phyloP scores from a whole-genome alignment of 345 rosid species.

The Pistacia atlantica region DNA sequence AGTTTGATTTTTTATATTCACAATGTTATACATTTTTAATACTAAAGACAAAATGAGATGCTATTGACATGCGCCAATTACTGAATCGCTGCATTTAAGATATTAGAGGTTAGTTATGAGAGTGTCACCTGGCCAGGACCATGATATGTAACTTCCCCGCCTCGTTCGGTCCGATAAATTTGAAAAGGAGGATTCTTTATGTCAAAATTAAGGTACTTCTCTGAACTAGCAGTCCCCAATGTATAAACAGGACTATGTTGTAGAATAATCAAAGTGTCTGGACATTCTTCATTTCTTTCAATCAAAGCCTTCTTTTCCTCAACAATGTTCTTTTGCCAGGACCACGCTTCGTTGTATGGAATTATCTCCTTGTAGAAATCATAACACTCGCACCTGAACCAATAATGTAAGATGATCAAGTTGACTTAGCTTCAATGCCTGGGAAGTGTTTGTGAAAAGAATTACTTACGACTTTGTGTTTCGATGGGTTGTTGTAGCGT shows the following conservation, averaged over 20 bases:
- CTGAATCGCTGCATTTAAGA: not conserved
- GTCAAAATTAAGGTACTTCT: constrained; percentile 61
- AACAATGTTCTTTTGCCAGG: constrained; percentile 68
- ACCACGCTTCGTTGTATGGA: constrained; percentile 75
- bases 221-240: constrained; percentile 67
- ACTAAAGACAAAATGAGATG: not conserved
- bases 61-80: not conserved
- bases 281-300: constrained; percentile 56
- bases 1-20: not conserved
- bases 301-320: constrained; percentile 57
- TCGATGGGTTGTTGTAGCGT: constrained; percentile 14
- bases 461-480: constrained; percentile 29
- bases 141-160: constrained; percentile 92
- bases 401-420: constrained; percentile 3
- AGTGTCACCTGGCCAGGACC: constrained; percentile 87
- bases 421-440: constrained; percentile 11
- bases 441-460: constrained; percentile 34
- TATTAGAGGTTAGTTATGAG: not conserved
- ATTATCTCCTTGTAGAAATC: constrained; percentile 64
- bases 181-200: constrained; percentile 63
- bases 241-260: constrained; percentile 82
- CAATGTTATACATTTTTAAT: not conserved
- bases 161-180: constrained; percentile 78
- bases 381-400: constrained; percentile 60
- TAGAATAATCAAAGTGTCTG: constrained; percentile 63